Evolutionary conservation across 257 asterid genomes (phyloP).

Genomic region (Nyctanthes arbortristis): DNA sequence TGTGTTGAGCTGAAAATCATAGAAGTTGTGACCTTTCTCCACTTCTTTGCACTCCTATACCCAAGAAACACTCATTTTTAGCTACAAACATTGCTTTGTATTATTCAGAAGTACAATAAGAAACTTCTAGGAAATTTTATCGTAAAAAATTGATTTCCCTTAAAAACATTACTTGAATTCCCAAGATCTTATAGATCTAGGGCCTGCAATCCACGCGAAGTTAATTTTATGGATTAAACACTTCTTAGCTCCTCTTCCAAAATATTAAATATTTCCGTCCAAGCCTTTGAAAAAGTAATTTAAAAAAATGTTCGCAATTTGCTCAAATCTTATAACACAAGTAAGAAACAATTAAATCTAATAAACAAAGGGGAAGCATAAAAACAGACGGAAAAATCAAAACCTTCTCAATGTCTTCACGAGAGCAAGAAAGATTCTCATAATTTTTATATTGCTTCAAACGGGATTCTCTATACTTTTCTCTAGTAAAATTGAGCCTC

Average conservation of each 20-base stretch:
- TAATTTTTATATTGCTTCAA: conserved; percentile 82
- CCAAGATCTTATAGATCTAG: background rate
- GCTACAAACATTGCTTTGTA: conserved; percentile 4
- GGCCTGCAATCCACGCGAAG: background rate
- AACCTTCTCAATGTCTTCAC: conserved; percentile 63
- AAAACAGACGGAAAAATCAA: background rate
- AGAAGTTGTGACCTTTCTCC: conserved; percentile 66
- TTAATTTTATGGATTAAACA: background rate
- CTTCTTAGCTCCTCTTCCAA: background rate
- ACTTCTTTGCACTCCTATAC: conserved; percentile 77
- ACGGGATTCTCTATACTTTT: conserved; percentile 69
- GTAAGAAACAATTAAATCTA: background rate
- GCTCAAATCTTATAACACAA: background rate
- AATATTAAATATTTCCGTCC: background rate
- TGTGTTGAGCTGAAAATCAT: conserved; percentile 85
- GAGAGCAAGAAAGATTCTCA: conserved; percentile 58
- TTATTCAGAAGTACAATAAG: background rate
- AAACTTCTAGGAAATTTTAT: background rate
- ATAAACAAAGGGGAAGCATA: background rate
- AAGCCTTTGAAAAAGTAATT: too few species aligned
- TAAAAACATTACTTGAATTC: background rate
- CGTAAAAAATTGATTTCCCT: background rate
- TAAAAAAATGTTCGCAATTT: background rate
- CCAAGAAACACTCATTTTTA: conserved; percentile 15
- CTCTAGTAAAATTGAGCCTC: conserved; percentile 73